These are phyloP conservation scores for Wallacemonas sp. DNA, from an alignment of 208 protist genomes.

Conservation along the genomic window DNA sequence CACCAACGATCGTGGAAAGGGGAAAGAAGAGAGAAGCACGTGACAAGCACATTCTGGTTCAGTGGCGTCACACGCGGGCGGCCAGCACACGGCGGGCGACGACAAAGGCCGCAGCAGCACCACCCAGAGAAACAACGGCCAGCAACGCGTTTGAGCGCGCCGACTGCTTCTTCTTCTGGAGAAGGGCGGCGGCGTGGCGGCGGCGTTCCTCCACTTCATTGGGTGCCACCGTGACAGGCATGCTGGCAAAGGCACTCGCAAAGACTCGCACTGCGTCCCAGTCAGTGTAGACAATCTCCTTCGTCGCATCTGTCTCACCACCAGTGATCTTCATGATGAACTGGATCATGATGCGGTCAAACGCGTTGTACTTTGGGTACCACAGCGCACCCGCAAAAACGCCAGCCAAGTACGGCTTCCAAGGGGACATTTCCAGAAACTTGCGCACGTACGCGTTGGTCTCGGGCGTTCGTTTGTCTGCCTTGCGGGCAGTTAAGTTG, in stretches of 20 bases:
- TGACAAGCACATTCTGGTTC: no score
- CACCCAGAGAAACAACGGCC: not conserved
- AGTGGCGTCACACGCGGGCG: no score
- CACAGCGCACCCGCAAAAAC: conserved; percentile 26
- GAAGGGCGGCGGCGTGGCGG: not conserved
- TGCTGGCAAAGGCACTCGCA: not conserved
- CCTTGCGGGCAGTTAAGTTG: conserved; percentile 22
- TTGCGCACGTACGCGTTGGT: conserved; percentile 24
- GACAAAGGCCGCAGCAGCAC: no score
- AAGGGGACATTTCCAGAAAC: conserved; percentile 14
- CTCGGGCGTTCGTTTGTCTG: conserved; percentile 11
- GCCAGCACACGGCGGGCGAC: no score
- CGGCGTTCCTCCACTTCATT: not conserved
- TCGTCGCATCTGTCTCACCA: conserved; percentile 21
- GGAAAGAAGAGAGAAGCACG: not conserved
- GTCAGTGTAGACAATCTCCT: conserved; percentile 24
- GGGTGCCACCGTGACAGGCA: not conserved
- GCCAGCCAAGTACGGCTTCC: conserved; percentile 7
- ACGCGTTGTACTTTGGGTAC: conserved; percentile 26
- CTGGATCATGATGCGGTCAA: conserved; percentile 20
- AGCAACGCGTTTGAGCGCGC: not conserved
- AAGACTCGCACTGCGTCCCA: conserved; percentile 15
- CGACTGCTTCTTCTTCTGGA: not conserved
- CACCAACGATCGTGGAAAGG: not conserved
- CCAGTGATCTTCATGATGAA: conserved; percentile 25